Conservation (phyloP, 169 alveolate genomes). For the Besnoitia besnoiti region DNA sequence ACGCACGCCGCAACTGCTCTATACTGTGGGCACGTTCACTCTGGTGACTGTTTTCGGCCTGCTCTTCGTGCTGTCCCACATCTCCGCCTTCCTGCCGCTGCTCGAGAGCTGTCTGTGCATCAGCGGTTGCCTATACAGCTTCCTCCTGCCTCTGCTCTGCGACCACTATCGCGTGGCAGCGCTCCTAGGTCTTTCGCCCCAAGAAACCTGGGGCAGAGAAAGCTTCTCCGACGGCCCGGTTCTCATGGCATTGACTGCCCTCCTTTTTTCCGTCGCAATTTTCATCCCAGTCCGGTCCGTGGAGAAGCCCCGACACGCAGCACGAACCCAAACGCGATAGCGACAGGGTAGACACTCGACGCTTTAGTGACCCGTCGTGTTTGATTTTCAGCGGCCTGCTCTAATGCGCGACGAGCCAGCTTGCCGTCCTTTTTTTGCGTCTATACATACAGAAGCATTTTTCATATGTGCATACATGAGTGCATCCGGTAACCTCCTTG, state of each 20-base stretch:
- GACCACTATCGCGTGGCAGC: constrained; percentile 24
- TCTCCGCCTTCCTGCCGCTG: neutral
- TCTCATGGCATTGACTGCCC: neutral
- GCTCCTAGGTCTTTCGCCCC: neutral
- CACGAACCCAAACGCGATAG: neutral
- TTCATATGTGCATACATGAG: too few species aligned
- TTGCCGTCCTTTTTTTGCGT: too few species aligned
- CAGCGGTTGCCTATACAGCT: neutral
- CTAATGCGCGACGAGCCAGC: too few species aligned
- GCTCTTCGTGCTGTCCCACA: neutral
- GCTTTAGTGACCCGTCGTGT: too few species aligned
- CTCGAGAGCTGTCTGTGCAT: neutral
- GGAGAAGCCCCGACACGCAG: neutral
- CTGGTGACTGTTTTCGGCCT: neutral
- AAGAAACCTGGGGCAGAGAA: neutral
- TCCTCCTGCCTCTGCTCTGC: neutral
- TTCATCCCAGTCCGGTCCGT: constrained; percentile 33
- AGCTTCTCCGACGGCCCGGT: constrained; percentile 43
- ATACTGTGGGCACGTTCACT: neutral
- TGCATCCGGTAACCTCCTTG: too few species aligned
- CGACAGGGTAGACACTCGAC: neutral
- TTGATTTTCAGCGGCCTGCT: too few species aligned
- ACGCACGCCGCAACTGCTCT: constrained; percentile 17
- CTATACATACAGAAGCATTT: too few species aligned
- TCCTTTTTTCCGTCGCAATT: neutral